These are phyloP conservation scores for Penicillium coffeae DNA, from an alignment of 495 filamentous ascomycete genomes.

Conservation along the genomic window DNA sequence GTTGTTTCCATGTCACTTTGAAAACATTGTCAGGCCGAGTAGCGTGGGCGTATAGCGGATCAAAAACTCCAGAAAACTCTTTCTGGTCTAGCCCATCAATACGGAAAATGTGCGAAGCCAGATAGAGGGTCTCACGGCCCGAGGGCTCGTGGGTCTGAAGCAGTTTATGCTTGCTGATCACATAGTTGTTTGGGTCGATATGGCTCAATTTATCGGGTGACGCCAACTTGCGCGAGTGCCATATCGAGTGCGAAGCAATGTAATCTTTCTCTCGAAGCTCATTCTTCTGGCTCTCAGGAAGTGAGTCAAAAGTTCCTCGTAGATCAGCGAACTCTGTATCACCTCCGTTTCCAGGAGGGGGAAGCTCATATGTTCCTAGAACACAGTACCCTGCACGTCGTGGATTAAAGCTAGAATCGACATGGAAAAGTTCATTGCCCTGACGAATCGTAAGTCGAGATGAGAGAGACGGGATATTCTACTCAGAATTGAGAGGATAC, in stretches of 20 bases:
- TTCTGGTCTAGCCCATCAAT: constrained; percentile 44
- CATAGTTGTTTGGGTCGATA: constrained; percentile 37
- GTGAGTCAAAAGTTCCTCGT: constrained; percentile 50
- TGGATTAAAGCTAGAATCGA: constrained; percentile 58
- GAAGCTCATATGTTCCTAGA: constrained; percentile 48
- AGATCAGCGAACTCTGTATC: constrained; percentile 58
- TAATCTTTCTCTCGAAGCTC: constrained; percentile 43
- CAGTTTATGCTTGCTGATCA: constrained; percentile 49
- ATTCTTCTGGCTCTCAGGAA: constrained; percentile 34
- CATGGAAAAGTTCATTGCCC: constrained; percentile 58
- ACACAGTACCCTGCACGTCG: constrained; percentile 54
- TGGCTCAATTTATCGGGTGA: constrained; percentile 43
- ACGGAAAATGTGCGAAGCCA: constrained; percentile 54
- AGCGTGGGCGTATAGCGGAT: constrained; percentile 42
- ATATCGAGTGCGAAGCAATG: constrained; percentile 52
- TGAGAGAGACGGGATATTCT: background rate
- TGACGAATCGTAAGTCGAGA: constrained; percentile 3
- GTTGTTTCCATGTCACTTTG: constrained; percentile 44
- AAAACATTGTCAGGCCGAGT: constrained; percentile 48
- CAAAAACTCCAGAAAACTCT: constrained; percentile 35
- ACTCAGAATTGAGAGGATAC: background rate
- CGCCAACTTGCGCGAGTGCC: constrained; percentile 51
- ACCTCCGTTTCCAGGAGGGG: constrained; percentile 48
- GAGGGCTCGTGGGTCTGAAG: constrained; percentile 51
- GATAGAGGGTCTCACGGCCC: constrained; percentile 51